These are phyloP conservation scores for Alloascoidea hylecoeti DNA, from an alignment of 805 yeast genomes.

Conservation along the genomic window DNA sequence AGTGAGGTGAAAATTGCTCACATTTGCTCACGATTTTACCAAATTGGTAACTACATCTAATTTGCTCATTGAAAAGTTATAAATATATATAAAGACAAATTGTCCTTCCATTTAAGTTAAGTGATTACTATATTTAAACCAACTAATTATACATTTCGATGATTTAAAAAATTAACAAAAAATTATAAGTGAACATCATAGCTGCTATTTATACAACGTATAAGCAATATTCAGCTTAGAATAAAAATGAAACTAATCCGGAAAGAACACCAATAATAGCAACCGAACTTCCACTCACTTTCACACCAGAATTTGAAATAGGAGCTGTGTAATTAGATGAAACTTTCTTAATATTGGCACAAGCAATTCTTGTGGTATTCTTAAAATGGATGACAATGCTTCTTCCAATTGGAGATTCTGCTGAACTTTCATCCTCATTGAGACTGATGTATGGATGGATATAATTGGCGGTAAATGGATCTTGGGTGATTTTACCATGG, in stretches of 20 bases:
- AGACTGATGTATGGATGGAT: slow-evolving; percentile 41
- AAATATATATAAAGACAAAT: too few relatives aligned
- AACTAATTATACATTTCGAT: too few relatives aligned
- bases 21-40: too few relatives aligned
- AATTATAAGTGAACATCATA: too few relatives aligned
- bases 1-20: too few relatives aligned
- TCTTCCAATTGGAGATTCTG: slow-evolving; percentile 18
- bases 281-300: slow-evolving; percentile 1
- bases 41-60: too few relatives aligned
- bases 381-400: slow-evolving; percentile 44
- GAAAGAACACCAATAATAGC: not conserved
- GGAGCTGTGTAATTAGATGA: not conserved
- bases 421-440: not conserved
- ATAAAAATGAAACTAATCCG: not conserved
- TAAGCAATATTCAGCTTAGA: too few relatives aligned
- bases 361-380: slow-evolving; percentile 41
- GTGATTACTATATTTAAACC: too few relatives aligned
- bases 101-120: too few relatives aligned
- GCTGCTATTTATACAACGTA: too few relatives aligned
- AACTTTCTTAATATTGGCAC: slow-evolving; percentile 37
- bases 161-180: too few relatives aligned
- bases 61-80: too few relatives aligned
- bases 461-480: slow-evolving; percentile 48
- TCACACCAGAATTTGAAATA: not conserved
- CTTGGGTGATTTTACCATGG: slow-evolving; percentile 59